Conservation (phyloP, 1,284 basidiomycete species). For the Taiwanofungus camphoratus region DNA sequence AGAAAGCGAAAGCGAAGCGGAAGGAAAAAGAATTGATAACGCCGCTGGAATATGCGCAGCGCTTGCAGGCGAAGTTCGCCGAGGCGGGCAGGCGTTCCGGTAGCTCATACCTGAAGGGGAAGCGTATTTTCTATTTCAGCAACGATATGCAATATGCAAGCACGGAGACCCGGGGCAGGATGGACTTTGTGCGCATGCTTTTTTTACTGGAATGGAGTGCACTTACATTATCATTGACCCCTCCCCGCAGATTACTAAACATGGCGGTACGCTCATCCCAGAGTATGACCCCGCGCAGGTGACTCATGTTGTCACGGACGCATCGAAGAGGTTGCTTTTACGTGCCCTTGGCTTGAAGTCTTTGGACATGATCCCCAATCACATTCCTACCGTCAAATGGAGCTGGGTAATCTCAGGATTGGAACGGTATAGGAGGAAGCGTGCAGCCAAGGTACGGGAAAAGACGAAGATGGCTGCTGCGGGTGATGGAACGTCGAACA, state of each 20-base stretch:
- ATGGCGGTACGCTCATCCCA: slow-evolving; percentile 51
- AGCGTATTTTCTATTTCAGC: slow-evolving; percentile 51
- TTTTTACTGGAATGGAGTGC: too few species aligned
- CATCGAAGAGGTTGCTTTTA: slow-evolving; percentile 31
- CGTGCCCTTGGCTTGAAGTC: slow-evolving; percentile 37
- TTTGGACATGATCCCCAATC: slow-evolving; percentile 49
- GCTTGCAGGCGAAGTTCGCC: slow-evolving; percentile 25
- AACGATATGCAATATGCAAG: slow-evolving; percentile 50
- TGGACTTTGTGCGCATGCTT: slow-evolving; percentile 63
- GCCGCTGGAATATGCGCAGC: slow-evolving; percentile 36
- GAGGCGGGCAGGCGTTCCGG: slow-evolving; percentile 26
- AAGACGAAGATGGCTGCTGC: background rate
- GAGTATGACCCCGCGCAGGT: slow-evolving; percentile 46
- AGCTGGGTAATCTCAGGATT: slow-evolving; percentile 40
- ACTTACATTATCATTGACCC: too few species aligned
- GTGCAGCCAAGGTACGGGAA: slow-evolving; percentile 3
- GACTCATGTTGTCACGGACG: slow-evolving; percentile 61
- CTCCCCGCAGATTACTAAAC: slow-evolving; percentile 50
- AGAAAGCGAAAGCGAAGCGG: slow-evolving; percentile 21
- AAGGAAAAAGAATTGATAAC: slow-evolving; percentile 24
- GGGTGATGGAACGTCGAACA: too few species aligned
- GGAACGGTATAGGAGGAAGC: slow-evolving; percentile 1
- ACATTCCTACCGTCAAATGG: slow-evolving; percentile 61
- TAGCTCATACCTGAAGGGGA: slow-evolving; percentile 35
- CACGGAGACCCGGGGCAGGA: slow-evolving; percentile 43